Conservation (phyloP, 768 basidiomycete species). For the Agrocybe chaxingu region DNA sequence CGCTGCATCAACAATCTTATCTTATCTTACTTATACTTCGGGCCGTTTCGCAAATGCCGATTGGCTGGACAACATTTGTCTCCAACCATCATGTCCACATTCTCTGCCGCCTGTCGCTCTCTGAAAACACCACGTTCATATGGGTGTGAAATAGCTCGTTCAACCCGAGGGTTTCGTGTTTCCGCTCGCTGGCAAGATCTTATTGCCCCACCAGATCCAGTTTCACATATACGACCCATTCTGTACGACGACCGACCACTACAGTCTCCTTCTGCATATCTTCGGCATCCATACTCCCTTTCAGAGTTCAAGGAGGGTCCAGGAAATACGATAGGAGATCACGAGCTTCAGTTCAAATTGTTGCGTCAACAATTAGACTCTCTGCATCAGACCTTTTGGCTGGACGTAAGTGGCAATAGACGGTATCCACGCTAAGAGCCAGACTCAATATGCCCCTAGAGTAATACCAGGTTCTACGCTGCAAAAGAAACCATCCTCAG, state of each 20-base stretch:
- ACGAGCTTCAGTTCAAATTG: slow-evolving; percentile 68
- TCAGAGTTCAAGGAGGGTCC: slow-evolving; percentile 54
- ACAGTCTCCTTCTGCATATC: slow-evolving; percentile 28
- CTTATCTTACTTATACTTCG: too few species aligned
- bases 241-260: slow-evolving; percentile 62
- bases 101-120: neutral
- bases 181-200: slow-evolving; percentile 27
- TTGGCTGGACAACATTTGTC: neutral
- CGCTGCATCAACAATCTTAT: neutral
- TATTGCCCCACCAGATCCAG: slow-evolving; percentile 72
- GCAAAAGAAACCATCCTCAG: slow-evolving; percentile 59
- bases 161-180: slow-evolving; percentile 41
- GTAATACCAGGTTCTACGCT: slow-evolving; percentile 75
- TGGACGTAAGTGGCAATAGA: slow-evolving; percentile 54
- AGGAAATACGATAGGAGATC: slow-evolving; percentile 30
- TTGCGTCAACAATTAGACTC: slow-evolving; percentile 70
- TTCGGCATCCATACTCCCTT: slow-evolving; percentile 75
- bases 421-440: neutral
- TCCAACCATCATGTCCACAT: neutral
- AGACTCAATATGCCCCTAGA: slow-evolving; percentile 38
- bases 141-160: neutral
- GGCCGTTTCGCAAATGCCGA: too few species aligned
- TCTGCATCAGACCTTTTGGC: slow-evolving; percentile 79
- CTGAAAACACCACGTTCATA: neutral
- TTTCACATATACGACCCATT: slow-evolving; percentile 78